Evolutionary conservation across 345 rosid genomes (phyloP).

Genomic region (Bruguiera sexangula): DNA sequence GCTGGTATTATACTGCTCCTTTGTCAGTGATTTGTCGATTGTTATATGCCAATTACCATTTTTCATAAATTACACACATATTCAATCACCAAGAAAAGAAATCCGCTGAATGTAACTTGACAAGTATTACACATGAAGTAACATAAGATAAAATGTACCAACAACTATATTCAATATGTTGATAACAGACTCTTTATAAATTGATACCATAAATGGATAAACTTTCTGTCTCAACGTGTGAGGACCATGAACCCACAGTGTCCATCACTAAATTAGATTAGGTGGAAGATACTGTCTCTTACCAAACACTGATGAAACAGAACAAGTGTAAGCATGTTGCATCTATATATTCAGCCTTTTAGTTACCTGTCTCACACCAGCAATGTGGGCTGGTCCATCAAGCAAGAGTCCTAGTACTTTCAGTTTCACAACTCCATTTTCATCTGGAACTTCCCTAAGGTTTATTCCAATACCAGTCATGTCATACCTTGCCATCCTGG

Average conservation of each 20-base stretch:
- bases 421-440: slow-evolving; percentile 56
- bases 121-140: no score
- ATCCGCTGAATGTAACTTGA: no score
- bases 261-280: neutral
- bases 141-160: no score
- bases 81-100: no score
- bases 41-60: no score
- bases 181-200: no score
- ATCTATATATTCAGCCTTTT: neutral
- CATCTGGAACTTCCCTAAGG: slow-evolving; percentile 84
- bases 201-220: no score
- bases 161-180: no score
- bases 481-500: slow-evolving; percentile 96
- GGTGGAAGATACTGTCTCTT: neutral
- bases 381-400: slow-evolving; percentile 84
- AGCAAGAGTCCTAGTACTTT: slow-evolving; percentile 77
- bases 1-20: neutral
- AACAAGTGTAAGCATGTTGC: neutral
- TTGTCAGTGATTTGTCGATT: no score
- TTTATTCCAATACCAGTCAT: slow-evolving; percentile 87
- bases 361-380: slow-evolving; percentile 83
- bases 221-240: no score
- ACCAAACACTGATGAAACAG: neutral
- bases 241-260: no score
- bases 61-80: no score